phyloP scores from a whole-genome alignment of 257 asterid species.

The Solanum arcanum region DNA sequence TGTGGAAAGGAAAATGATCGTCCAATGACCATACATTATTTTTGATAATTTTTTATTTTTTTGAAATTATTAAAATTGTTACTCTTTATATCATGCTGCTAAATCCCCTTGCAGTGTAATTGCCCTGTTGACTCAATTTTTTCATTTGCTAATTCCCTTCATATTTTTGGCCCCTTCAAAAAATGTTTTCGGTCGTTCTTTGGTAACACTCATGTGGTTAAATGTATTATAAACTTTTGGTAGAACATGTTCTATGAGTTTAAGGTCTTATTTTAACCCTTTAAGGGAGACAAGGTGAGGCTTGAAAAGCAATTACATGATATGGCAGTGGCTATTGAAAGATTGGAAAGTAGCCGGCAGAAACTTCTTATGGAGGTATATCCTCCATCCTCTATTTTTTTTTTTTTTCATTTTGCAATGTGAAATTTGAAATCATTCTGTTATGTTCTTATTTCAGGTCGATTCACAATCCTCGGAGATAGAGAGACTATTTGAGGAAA shows the following conservation, averaged over 20 bases:
- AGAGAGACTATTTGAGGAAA: constrained; percentile 87
- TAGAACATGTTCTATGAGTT: background rate
- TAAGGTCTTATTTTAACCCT: background rate
- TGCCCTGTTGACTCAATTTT: background rate
- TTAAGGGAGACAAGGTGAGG: constrained; percentile 78
- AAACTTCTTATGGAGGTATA: constrained; percentile 81
- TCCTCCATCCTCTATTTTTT: background rate
- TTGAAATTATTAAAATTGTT: background rate
- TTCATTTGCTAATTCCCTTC: background rate
- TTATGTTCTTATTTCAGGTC: constrained; percentile 35
- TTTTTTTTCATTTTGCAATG: background rate
- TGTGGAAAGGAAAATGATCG: background rate
- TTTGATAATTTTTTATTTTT: too few species aligned
- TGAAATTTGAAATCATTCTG: constrained; percentile 9
- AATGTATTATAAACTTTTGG: background rate
- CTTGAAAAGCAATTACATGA: constrained; percentile 92
- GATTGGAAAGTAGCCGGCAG: constrained; percentile 82
- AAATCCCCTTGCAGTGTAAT: background rate
- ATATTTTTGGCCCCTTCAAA: background rate
- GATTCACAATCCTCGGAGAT: constrained; percentile 97
- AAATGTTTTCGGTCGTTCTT: background rate
- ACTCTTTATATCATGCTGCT: background rate
- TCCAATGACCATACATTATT: background rate
- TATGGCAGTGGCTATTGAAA: constrained; percentile 89
- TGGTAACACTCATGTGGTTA: background rate